Base-by-base conservation (phyloP, 305 asterid genomes). In the Plantago rigida region DNA sequence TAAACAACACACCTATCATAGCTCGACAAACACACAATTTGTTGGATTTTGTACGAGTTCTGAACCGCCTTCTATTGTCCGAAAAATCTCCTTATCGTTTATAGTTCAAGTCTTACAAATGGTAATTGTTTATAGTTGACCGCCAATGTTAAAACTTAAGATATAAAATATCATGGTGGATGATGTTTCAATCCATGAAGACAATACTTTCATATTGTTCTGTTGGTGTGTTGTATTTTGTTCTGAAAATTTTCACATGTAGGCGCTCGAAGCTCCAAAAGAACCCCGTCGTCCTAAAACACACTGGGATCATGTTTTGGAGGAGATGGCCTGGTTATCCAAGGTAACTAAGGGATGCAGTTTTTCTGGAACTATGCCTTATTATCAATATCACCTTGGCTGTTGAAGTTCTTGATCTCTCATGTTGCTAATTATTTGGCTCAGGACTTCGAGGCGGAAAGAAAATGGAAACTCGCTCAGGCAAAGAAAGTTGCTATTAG, bases 251-350 rank as follows among this genome's bases (percentile, higher is more conserved):
- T 52, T 67, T 49, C 45, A 56, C 68, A 51, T 60, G 45, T 70
- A 89, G 99, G 94, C 89, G 29, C 99, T 85, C 63, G 99, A 89
- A 76, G 84, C 87, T 69, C 90, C 97, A 58, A 93, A 85, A 81
- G 96, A 87, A 81, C 99, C 97, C 58, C 80, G 63, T 50, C 97
- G 97, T 54, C 94, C 92, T 56, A 93, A 85, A 82, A 73, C 97
- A 56, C 99, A 93, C 45, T 93, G 99, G 99, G 99, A 93, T 75
- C 97, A 93, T 85, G 97, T 93, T 72, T 76, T 93, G 77, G 97
- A 89, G 71, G 99, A 93, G 89, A 93, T 93, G 99, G 90, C 69
- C 69, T 93, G 99, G 97, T 73, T 93, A 74, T 85, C 99, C 57
- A 89, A 89, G 97, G 99, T 93, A 73, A 75, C 56, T 14, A 39